Evolutionary conservation across 768 basidiomycete genomes (phyloP), one percentile per base, ranked within the genome.

Genomic region (Russula sp.): DNA sequence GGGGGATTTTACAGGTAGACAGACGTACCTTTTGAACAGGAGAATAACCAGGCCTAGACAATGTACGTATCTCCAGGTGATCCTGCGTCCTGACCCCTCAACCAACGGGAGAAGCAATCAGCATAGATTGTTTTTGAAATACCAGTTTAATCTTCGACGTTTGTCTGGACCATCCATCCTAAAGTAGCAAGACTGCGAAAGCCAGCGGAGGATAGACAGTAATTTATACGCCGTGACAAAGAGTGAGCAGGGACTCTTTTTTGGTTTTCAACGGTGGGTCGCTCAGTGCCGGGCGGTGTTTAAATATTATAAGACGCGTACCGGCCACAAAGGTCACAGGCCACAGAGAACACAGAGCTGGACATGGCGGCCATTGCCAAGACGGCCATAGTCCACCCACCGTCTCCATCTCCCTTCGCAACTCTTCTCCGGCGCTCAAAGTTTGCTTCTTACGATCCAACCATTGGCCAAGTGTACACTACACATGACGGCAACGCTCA

Each of bases 121-220:
- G 90, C 89, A 84, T 82, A 86, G 88, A 91, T 82, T 91, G 90
- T 92, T 91, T 92, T 91, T 82, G 88, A 88, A 87, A 78, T 71
- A 76, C 77, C 76, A 74, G 68, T 71, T 77, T 73, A 55, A 57
- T 91, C 88, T 90, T 73, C 87, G 86, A 89, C 89, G 82, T 79
- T 87, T 91, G 89, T 91, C 89, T 91, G 89, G 89, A 86, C 89
- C 82, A 76, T 85, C 84, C 81, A 78, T 83, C 81, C 86, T 77
- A 68, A 65, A 70, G 69, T 65, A 68, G 68, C 75, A 73, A 68
- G 70, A 74, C 71, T 65, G 69, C 69, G 60, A 70, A 71, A 68
- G 77, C 73, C 73, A 75, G 77, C 75, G 75, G 74, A 77, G 80
- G 85, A 81, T 75, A 71, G 78, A 88, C 77, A 83, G 89, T 82